Base-by-base conservation (phyloP, 345 rosid genomes). In the Brassica incana region DNA sequence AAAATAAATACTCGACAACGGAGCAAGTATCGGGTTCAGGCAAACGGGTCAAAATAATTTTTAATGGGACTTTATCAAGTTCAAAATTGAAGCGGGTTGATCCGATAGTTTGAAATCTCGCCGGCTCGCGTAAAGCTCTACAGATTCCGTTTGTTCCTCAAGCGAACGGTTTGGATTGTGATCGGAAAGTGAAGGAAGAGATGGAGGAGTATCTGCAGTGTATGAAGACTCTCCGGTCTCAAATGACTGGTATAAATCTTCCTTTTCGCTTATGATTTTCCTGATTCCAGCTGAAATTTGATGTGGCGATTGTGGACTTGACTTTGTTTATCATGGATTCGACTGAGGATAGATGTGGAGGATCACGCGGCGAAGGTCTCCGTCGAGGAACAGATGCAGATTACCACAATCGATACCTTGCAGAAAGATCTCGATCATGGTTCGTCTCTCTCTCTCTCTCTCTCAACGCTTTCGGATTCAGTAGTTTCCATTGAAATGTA, bases 151-250 rank as follows among this genome's bases (percentile, higher is more conserved):
- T 4, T 40, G 61, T 52, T 50, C 15, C 38, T 50, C 6, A 56
- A 58, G 60, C 68, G 30, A 30, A 6, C 43, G 67, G 16, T 63
- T 14, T 64, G 72, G 48, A 8, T 11, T 50, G 75, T 50, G 30
- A 32, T 58, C 70, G 38, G 82, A 73, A 67, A 71, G 36, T 20
- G 70, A 69, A 60, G 77, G 77, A 25, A 69, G 74, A 73, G 81
- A 94, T 92, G 97, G 97, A 92, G 83, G 93, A 92, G 52, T 94
- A 92, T 63, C 83, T 92, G 85, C 92, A 91, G 87, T 82, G 83
- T 84, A 85, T 90, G 91, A 88, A 81, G 87, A 83, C 91, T 77
- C 85, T 94, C 15, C 92, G 91, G 8, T 90, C 88, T 73, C 97
- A 90, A 69, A 90, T 94, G 90, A 90, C 85, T 75, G 98, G 97